Evolutionary conservation across 208 protist species (phyloP).

Genomic region (Balamuthia mandrillaris): DNA sequence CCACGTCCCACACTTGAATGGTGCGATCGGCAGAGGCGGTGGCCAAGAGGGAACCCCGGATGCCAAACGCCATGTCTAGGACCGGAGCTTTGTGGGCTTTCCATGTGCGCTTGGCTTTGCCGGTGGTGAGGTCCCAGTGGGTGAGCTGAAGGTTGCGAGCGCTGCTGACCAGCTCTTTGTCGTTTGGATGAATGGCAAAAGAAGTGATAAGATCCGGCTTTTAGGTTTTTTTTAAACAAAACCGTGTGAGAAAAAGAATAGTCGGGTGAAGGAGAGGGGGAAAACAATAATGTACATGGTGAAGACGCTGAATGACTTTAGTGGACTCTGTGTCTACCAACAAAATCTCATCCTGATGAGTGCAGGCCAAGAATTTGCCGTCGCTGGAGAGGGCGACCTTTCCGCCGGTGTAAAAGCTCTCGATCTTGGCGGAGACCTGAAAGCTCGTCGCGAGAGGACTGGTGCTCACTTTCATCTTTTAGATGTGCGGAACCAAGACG

Average conservation of each 20-base stretch:
- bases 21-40: conserved; percentile 54
- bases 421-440: neutral
- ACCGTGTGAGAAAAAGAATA: neutral
- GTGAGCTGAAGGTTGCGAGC: neutral
- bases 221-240: neutral
- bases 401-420: conserved; percentile 17
- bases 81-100: conserved; percentile 31
- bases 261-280: neutral
- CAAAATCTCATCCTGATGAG: neutral
- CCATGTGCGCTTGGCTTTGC: neutral
- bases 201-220: neutral
- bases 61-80: conserved; percentile 18
- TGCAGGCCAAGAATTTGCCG: neutral
- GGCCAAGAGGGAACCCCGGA: conserved; percentile 45
- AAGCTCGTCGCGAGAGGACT: conserved; percentile 24
- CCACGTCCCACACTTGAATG: conserved; percentile 60
- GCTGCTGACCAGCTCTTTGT: neutral
- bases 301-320: neutral
- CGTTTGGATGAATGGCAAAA: neutral
- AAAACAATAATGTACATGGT: neutral
- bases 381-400: neutral
- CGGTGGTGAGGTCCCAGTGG: conserved; percentile 10
- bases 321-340: neutral
- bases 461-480: too few species aligned
- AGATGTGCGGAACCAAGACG: too few species aligned